phyloP scores from a whole-genome alignment of 2,329 filamentous ascomycete genomes.

The Chaetomiaceae sp. region DNA sequence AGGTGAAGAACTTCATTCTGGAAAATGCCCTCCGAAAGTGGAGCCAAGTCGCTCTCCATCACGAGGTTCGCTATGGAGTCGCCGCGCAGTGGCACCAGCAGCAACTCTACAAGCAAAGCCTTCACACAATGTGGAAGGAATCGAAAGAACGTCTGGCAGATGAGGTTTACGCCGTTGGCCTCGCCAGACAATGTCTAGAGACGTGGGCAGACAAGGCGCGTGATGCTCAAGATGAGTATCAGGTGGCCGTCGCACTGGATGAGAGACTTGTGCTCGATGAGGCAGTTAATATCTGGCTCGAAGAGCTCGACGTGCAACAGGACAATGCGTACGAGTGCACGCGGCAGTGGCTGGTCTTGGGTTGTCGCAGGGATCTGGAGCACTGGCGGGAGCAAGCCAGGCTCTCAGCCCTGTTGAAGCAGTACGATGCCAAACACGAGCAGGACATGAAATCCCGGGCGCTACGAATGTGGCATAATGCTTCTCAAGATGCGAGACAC shows the following conservation, averaged over 20 bases:
- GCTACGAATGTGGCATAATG: slow-evolving; percentile 12
- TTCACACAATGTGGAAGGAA: slow-evolving; percentile 32
- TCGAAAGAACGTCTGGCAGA: slow-evolving; percentile 28
- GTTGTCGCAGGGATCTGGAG: slow-evolving; percentile 17
- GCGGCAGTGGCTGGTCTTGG: slow-evolving; percentile 14
- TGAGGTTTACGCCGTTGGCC: slow-evolving; percentile 17
- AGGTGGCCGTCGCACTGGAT: slow-evolving; percentile 18
- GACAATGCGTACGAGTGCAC: slow-evolving; percentile 17
- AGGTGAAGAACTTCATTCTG: slow-evolving; percentile 38
- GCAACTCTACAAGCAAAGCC: slow-evolving; percentile 29
- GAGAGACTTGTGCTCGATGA: slow-evolving; percentile 24
- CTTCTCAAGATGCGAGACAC: slow-evolving; percentile 3
- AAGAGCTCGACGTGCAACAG: slow-evolving; percentile 21
- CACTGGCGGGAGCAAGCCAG: slow-evolving; percentile 27
- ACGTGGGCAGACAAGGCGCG: slow-evolving; percentile 24
- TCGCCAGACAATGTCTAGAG: slow-evolving; percentile 16
- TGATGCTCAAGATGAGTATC: slow-evolving; percentile 11
- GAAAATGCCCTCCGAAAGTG: slow-evolving; percentile 29
- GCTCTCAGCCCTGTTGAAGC: slow-evolving; percentile 19
- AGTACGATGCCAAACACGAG: slow-evolving; percentile 14
- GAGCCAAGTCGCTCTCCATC: slow-evolving; percentile 25
- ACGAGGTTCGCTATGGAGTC: slow-evolving; percentile 22
- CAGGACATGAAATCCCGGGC: slow-evolving; percentile 2
- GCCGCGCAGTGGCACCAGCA: slow-evolving; percentile 31
- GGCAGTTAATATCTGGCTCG: slow-evolving; percentile 25